These are phyloP conservation scores for Chara braunii DNA, from an alignment of 139 green algal genomes.

Conservation along the genomic window DNA sequence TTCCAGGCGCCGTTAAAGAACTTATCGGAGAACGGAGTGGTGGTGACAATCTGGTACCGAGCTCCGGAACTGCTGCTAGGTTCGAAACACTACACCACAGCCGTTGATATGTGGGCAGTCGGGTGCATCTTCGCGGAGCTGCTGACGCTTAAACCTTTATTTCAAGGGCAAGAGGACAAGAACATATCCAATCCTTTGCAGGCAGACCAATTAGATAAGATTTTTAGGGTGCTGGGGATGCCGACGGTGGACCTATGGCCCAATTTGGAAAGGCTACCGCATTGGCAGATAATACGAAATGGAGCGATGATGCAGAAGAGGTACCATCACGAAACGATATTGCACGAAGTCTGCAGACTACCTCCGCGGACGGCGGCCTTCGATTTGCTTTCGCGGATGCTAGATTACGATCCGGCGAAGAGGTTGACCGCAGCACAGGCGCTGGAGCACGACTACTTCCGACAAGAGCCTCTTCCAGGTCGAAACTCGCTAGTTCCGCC, in stretches of 20 bases:
- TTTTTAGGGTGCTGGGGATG: conserved; percentile 28
- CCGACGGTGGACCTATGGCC: neutral
- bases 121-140: conserved; percentile 71
- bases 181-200: conserved; percentile 31
- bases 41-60: conserved; percentile 49
- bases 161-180: conserved; percentile 49
- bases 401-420: conserved; percentile 25
- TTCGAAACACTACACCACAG: conserved; percentile 40
- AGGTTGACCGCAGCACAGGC: conserved; percentile 27
- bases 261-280: neutral
- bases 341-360: neutral
- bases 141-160: conserved; percentile 52
- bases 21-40: conserved; percentile 41
- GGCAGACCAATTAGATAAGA: conserved; percentile 41
- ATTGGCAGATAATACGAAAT: neutral
- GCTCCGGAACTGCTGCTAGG: conserved; percentile 49
- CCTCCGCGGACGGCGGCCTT: conserved; percentile 1
- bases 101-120: conserved; percentile 59
- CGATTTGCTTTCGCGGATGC: conserved; percentile 15
- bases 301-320: conserved; percentile 4
- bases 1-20: conserved; percentile 42
- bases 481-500: conserved; percentile 15
- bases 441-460: conserved; percentile 40
- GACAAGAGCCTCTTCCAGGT: conserved; percentile 19
- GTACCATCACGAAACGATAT: neutral